Percentiles rank a stretch among this genome's conserved stretches.
These are phyloP conservation scores for Cordyceps fumosorosea DNA, from an alignment of 2,329 filamentous ascomycete species.

Conservation along the genomic window DNA sequence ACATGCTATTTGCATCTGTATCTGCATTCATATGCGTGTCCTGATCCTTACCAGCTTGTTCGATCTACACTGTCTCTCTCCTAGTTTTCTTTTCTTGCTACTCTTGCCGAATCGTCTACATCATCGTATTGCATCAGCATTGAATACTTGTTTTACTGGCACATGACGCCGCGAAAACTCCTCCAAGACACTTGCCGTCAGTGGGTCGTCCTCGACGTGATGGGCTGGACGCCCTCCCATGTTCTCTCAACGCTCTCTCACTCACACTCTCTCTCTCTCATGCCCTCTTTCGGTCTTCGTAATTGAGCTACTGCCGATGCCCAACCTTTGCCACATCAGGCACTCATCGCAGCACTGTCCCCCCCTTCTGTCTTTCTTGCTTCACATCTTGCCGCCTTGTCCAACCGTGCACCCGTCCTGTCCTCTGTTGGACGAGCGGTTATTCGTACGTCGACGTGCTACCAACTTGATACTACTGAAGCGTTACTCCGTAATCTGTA, in stretches of 20 bases:
- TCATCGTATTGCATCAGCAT: not conserved
- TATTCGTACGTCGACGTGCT: not conserved
- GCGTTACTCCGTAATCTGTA: no score
- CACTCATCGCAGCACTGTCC: not conserved
- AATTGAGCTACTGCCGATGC: not conserved
- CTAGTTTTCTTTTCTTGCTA: not conserved
- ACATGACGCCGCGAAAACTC: not conserved
- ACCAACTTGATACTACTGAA: not conserved
- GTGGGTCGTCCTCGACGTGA: constrained; percentile 11
- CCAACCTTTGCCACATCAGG: constrained; percentile 6
- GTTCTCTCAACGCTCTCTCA: not conserved
- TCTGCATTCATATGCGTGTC: not conserved
- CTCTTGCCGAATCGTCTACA: not conserved
- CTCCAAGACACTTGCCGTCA: not conserved
- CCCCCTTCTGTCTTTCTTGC: not conserved
- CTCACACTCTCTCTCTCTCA: not conserved
- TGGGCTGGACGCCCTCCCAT: not conserved
- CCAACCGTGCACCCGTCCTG: not conserved
- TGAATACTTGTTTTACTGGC: not conserved
- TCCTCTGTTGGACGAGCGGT: not conserved
- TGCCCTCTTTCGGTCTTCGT: not conserved
- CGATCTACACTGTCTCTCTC: no score
- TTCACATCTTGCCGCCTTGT: not conserved
- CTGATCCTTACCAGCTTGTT: not conserved
- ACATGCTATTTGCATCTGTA: not conserved